Conservation (phyloP, 768 basidiomycete species). For the Cubamyces lactineus region DNA sequence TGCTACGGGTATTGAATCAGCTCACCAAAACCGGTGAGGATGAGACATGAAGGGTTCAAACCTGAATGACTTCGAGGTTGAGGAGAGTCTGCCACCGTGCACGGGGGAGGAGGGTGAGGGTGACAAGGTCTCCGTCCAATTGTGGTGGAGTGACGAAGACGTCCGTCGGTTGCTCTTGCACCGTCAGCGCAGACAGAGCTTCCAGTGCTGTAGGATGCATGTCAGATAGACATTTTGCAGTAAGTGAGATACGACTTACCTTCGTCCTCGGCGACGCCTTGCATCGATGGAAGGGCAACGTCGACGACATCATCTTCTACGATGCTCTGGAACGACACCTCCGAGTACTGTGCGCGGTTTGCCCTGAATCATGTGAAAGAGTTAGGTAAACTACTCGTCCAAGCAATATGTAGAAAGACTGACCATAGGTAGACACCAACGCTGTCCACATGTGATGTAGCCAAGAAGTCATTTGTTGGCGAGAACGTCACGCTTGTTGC, state of each 20-base stretch:
- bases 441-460: conserved; percentile 91
- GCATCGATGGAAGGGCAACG: conserved; percentile 79
- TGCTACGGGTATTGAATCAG: conserved; percentile 49
- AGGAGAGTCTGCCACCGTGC: conserved; percentile 97
- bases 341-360: conserved; percentile 91
- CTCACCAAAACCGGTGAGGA: background rate
- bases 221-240: conserved; percentile 6
- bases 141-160: conserved; percentile 87
- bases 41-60: conserved; percentile 36
- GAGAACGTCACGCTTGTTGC: conserved; percentile 93
- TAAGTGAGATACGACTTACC: conserved; percentile 47
- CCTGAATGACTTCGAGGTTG: conserved; percentile 93
- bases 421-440: conserved; percentile 96
- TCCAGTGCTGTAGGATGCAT: conserved; percentile 56
- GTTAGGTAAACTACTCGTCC: background rate
- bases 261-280: conserved; percentile 79
- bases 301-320: conserved; percentile 68
- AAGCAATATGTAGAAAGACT: conserved; percentile 21
- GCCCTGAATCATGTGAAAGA: conserved; percentile 56
- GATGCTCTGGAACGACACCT: conserved; percentile 82
- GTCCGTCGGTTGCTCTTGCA: conserved; percentile 64
- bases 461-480: conserved; percentile 94
- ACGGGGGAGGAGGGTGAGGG: conserved; percentile 88
- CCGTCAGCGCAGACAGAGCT: conserved; percentile 62
- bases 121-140: conserved; percentile 88